These are phyloP conservation scores for carrot (Daucus carota) DNA, from an alignment of 129 eudicot genomes.

Conservation along the genomic window DNA sequence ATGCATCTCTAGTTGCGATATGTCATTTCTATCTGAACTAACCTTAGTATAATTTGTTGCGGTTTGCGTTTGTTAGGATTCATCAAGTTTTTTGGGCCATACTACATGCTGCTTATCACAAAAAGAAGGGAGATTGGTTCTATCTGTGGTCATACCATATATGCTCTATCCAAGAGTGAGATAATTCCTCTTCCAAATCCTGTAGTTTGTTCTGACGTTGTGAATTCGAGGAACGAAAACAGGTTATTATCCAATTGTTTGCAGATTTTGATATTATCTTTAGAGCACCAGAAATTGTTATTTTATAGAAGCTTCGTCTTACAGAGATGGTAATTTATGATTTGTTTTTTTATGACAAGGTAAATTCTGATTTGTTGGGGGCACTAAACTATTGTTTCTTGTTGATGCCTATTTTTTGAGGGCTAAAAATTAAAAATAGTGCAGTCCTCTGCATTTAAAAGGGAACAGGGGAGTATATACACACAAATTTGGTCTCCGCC, in stretches of 20 bases:
- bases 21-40: background rate
- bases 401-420: background rate
- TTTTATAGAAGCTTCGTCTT: background rate
- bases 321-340: conserved; percentile 3
- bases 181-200: conserved; percentile 55
- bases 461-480: background rate
- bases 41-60: background rate
- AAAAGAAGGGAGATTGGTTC: conserved; percentile 61
- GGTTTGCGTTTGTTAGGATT: conserved; percentile 45
- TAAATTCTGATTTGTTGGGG: conserved; percentile 4
- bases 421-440: background rate
- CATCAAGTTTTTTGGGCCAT: conserved; percentile 71
- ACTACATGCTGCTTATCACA: conserved; percentile 70
- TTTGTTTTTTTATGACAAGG: too few species aligned
- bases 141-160: conserved; percentile 64
- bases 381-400: background rate
- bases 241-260: conserved; percentile 33
- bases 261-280: background rate
- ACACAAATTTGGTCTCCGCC: background rate
- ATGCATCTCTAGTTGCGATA: conserved; percentile 8
- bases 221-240: conserved; percentile 48
- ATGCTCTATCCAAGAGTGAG: conserved; percentile 61
- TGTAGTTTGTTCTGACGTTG: conserved; percentile 25
- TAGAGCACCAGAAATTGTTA: background rate
- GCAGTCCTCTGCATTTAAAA: background rate